Percentiles rank a stretch among this genome's conserved stretches.
phyloP scores from a whole-genome alignment of 164 flowering plant species.

The Magnolia sinica region DNA sequence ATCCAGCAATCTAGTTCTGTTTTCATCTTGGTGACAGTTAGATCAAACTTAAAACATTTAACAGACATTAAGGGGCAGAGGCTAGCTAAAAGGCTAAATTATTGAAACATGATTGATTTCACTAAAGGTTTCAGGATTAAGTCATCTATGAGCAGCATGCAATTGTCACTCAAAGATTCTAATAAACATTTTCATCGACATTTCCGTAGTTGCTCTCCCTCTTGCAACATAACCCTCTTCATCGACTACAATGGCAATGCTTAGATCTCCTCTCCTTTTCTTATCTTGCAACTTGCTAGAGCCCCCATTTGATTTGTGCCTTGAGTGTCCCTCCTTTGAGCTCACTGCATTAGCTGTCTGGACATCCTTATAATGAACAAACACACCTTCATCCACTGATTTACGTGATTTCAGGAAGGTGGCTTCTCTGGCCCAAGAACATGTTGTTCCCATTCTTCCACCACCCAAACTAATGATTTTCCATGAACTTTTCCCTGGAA shows the following conservation, averaged over 20 bases:
- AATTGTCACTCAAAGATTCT: no score
- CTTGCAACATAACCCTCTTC: neutral
- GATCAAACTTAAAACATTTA: no score
- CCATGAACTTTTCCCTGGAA: constrained; percentile 16
- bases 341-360: constrained; percentile 24
- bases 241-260: neutral
- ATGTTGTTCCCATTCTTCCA: constrained; percentile 32
- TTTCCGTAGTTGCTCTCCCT: no score
- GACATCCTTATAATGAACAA: constrained; percentile 14
- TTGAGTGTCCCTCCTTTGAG: constrained; percentile 35
- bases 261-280: constrained; percentile 31
- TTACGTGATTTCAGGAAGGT: constrained; percentile 16
- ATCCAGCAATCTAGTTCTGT: no score
- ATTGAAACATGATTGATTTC: no score
- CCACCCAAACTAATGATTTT: constrained; percentile 20
- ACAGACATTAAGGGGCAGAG: no score
- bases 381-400: constrained; percentile 33
- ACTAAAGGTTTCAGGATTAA: no score
- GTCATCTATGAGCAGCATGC: no score
- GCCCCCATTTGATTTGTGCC: constrained; percentile 34
- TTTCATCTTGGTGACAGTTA: no score
- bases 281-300: constrained; percentile 29
- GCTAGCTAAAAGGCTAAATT: no score
- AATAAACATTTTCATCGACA: no score
- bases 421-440: constrained; percentile 70